Percentiles rank a stretch among this genome's conserved stretches.
Conservation (phyloP, 2,329 filamentous ascomycete species). For the Nannizzia gypsea region DNA sequence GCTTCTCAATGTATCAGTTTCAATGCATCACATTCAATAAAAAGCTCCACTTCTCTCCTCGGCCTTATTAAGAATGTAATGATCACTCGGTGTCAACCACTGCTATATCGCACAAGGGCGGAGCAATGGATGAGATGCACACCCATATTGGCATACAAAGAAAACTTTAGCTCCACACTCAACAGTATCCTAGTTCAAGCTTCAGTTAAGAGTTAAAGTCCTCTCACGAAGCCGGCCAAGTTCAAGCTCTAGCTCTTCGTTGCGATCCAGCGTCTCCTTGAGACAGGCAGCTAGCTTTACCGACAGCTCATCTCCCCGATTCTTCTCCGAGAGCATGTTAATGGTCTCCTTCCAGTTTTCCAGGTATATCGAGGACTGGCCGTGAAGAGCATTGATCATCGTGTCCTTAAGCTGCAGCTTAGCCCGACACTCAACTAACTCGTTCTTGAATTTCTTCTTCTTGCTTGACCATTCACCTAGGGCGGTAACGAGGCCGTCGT, state of each 20-base stretch:
- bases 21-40: too few relatives aligned
- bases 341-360: slow-evolving; percentile 6
- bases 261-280: slow-evolving; percentile 7
- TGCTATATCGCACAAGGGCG: neutral
- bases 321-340: neutral
- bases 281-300: slow-evolving; percentile 6
- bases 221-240: neutral
- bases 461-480: slow-evolving; percentile 1
- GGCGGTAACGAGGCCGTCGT: neutral
- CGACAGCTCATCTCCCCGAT: neutral
- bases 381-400: neutral
- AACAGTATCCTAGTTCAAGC: neutral
- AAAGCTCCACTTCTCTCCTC: too few relatives aligned
- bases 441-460: slow-evolving; percentile 2
- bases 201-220: neutral
- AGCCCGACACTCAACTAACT: neutral
- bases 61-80: too few relatives aligned
- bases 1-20: too few relatives aligned
- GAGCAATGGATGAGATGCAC: neutral
- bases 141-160: neutral
- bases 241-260: slow-evolving; percentile 7
- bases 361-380: neutral
- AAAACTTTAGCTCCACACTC: neutral
- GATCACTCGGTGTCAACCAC: too few relatives aligned
- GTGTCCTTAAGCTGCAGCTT: slow-evolving; percentile 1